A percentile compares a stretch with the other conserved stretches of the same genome.
Conservation (phyloP, 192 early-diverging fungal species). For the Rhizophagus sp. region DNA sequence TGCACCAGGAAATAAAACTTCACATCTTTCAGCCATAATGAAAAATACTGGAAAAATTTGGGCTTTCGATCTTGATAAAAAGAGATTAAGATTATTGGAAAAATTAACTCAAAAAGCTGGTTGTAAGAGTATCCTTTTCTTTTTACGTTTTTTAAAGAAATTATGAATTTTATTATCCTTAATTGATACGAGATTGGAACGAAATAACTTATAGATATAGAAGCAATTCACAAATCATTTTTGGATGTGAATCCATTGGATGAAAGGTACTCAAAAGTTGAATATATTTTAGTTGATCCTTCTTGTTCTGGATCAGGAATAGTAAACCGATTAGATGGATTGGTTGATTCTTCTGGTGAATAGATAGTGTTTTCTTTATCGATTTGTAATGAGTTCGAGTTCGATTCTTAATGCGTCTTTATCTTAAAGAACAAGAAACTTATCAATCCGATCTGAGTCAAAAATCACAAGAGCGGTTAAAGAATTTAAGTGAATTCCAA, state of each 20-base stretch:
- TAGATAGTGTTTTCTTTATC: background rate
- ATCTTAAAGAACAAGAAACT: conserved; percentile 40
- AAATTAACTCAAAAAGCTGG: conserved; percentile 75
- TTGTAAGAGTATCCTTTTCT: conserved; percentile 64
- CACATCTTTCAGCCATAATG: conserved; percentile 89
- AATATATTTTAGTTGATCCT: conserved; percentile 92
- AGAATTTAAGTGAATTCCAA: conserved; percentile 87
- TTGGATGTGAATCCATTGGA: conserved; percentile 77
- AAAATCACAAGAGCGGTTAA: conserved; percentile 60
- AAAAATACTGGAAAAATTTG: conserved; percentile 81
- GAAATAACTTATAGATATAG: conserved; percentile 57
- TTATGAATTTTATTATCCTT: conserved; percentile 9
- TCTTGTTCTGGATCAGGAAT: conserved; percentile 97
- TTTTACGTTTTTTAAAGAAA: background rate
- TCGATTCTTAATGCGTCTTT: background rate
- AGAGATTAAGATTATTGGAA: conserved; percentile 72
- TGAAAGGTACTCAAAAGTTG: conserved; percentile 67
- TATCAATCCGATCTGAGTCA: conserved; percentile 32
- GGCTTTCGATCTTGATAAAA: conserved; percentile 87
- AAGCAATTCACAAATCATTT: conserved; percentile 71
- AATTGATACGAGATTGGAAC: too few species aligned
- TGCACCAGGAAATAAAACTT: conserved; percentile 98
- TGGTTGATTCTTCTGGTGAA: conserved; percentile 67
- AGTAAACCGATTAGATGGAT: conserved; percentile 81
- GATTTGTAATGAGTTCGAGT: background rate